Conservation (phyloP, 2,329 filamentous ascomycete genomes). For the Colletotrichum paranaense region DNA sequence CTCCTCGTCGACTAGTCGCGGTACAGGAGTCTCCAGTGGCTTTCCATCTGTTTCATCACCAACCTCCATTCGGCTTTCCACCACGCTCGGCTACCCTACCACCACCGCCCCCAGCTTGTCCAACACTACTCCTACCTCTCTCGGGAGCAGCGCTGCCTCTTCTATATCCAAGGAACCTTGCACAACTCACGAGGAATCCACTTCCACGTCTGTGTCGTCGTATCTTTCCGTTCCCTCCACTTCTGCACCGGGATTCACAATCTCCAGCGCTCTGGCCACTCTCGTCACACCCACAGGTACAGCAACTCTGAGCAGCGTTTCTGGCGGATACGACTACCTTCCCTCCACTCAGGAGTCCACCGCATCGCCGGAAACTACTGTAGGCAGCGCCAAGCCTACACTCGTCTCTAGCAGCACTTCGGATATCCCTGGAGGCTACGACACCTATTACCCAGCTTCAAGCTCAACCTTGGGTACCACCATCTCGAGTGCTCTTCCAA, state of each 20-base stretch:
- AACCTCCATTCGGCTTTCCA: conserved; percentile 23
- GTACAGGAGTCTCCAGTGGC: conserved; percentile 9
- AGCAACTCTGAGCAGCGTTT: not conserved
- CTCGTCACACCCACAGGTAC: not conserved
- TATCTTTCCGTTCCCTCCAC: not conserved
- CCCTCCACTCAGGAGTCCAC: not conserved
- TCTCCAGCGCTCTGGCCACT: not conserved
- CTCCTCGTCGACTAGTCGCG: conserved; percentile 1
- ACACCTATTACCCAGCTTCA: not conserved
- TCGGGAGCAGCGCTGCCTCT: not conserved
- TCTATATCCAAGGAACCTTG: conserved; percentile 7
- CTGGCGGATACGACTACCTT: not conserved
- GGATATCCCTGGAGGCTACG: conserved; percentile 13
- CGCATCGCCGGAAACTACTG: not conserved
- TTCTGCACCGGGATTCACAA: not conserved
- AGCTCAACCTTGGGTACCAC: not conserved
- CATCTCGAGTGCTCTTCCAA: conserved; percentile 7
- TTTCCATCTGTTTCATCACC: not conserved
- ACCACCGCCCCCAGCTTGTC: not conserved
- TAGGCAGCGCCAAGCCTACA: conserved; percentile 16
- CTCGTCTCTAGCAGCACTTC: not conserved
- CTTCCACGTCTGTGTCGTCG: not conserved
- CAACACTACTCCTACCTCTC: not conserved
- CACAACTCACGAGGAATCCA: not conserved
- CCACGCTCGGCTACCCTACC: conserved; percentile 21